Evolutionary conservation across 768 basidiomycete species (phyloP), one percentile per base, ranked within the genome.

Genomic region (Podaxis sp.): DNA sequence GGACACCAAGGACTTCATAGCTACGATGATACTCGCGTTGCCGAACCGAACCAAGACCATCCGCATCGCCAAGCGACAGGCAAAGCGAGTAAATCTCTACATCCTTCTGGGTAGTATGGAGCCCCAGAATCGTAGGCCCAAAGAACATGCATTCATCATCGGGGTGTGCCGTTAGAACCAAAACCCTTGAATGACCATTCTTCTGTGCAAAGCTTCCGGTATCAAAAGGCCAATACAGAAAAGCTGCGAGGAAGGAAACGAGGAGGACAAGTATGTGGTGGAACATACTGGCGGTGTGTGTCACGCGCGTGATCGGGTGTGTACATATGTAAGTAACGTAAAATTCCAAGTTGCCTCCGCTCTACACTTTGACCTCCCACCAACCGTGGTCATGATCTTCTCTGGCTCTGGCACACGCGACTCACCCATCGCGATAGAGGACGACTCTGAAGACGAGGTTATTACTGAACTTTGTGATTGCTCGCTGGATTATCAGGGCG

Each of bases 111-210:
- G 60, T 36, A 28, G 9, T 24, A 9, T 65, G 61, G 33, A 95
- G 79, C 2, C 83, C 80, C 36, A 88, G 75, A 13, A 96, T 73
- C 0, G 93, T 95, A 0, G 95, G 95, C 3, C 88, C 87, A 72
- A 98, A 98, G 81, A 98, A 98, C 82, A 96, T 84, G 72, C 87
- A 88, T 76, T 97, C 95, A 72, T 98, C 95, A 71, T 97, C 95
- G 2, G 95, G 95, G 71, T 98, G 95, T 28, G 95, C 94, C 0
- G 95, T 96, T 51, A 98, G 73, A 2, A 97, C 73, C 40, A 95
- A 78, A 38, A 92, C 71, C 40, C 53, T 67, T 38, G 38, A 64
- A 54, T 36, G 57, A 60, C 19, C 40, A 36, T 42, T 68, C 57
- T 65, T 67, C 53, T 66, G 67, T 66, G 71, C 63, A 15, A 66